These are phyloP conservation scores for Pyrus pyrifolia DNA, from an alignment of 306 rosid genomes.

Conservation along the genomic window DNA sequence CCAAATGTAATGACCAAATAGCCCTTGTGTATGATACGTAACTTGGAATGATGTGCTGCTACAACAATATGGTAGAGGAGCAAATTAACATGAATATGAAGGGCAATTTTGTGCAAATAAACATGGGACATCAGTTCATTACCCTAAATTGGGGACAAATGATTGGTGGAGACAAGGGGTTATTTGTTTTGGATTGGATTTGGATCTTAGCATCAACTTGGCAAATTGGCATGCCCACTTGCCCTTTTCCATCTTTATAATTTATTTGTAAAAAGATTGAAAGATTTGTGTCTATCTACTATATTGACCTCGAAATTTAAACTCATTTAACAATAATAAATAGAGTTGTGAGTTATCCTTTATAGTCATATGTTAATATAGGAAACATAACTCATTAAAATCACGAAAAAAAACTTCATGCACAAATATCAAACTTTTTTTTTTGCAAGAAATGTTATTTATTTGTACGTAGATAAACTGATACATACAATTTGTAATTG, in stretches of 20 bases:
- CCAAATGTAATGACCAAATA: conserved; percentile 15
- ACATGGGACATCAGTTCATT: background rate
- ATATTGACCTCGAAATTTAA: too few species aligned
- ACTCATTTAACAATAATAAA: too few species aligned
- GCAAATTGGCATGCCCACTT: background rate
- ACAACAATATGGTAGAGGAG: background rate
- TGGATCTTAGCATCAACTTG: conserved; percentile 1
- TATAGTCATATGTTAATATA: too few species aligned
- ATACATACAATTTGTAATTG: too few species aligned
- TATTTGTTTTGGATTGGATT: background rate
- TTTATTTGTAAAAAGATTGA: background rate
- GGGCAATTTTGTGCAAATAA: conserved; percentile 1
- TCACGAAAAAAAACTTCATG: too few species aligned
- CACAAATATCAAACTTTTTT: background rate
- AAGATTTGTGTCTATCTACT: background rate
- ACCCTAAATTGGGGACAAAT: background rate
- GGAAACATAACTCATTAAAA: too few species aligned
- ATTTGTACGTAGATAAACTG: too few species aligned
- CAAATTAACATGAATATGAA: background rate
- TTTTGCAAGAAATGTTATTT: too few species aligned
- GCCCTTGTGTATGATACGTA: background rate
- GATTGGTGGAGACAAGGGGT: conserved; percentile 15
- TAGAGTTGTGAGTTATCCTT: too few species aligned
- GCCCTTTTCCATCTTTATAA: background rate
- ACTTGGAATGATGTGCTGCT: background rate